Conservation (phyloP, 768 basidiomycete species). For the Psilocybe cyanescens region DNA sequence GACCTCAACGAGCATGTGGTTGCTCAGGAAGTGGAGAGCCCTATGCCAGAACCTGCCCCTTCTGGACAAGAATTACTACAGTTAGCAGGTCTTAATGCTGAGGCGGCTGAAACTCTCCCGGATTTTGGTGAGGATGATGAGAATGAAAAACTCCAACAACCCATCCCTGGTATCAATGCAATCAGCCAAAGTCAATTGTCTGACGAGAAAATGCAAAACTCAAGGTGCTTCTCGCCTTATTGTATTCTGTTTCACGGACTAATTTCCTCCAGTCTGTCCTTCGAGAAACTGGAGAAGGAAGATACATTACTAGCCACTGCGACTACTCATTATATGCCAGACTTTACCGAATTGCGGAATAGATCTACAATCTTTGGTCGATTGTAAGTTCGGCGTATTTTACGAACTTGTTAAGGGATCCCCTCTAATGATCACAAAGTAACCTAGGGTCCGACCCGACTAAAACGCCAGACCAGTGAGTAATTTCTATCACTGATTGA, state of each 20-base stretch:
- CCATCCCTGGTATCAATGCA: background rate
- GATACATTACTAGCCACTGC: constrained; percentile 47
- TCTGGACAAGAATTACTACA: constrained; percentile 45
- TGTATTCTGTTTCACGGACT: background rate
- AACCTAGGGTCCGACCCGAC: constrained; percentile 36
- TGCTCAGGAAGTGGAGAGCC: constrained; percentile 15
- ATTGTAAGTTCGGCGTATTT: background rate
- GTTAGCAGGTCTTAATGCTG: constrained; percentile 48
- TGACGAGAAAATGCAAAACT: background rate
- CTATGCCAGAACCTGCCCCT: constrained; percentile 9
- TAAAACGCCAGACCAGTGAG: constrained; percentile 32
- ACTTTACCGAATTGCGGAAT: constrained; percentile 27
- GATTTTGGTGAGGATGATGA: constrained; percentile 59
- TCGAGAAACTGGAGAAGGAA: constrained; percentile 41
- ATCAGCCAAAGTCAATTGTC: background rate
- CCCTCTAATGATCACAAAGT: constrained; percentile 26
- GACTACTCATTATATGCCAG: constrained; percentile 15
- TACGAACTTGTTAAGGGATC: background rate
- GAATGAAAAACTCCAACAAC: constrained; percentile 7
- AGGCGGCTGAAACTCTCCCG: constrained; percentile 44
- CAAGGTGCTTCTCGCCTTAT: constrained; percentile 10
- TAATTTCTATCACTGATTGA: background rate
- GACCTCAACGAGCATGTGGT: background rate
- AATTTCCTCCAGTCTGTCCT: constrained; percentile 31
- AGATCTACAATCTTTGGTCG: constrained; percentile 28